phyloP scores from a whole-genome alignment of 192 early-diverging fungal genomes.

The Mortierella antarctica region DNA sequence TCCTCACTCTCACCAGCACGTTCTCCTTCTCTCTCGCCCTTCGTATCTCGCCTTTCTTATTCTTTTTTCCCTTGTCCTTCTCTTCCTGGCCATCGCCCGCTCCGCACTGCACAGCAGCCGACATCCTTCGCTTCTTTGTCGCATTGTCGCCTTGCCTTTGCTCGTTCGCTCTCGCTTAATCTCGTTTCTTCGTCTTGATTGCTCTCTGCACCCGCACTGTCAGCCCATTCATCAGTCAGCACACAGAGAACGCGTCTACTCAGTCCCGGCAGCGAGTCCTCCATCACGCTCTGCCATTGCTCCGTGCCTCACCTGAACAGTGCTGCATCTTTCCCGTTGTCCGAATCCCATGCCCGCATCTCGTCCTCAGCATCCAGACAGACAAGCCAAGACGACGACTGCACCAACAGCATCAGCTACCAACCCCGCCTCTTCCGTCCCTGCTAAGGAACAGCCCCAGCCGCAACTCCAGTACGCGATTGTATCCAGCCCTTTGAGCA shows the following conservation, averaged over 20 bases:
- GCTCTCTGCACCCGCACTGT: no score
- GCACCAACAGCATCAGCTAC: not conserved
- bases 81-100: not conserved
- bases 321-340: not conserved
- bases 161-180: not conserved
- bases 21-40: not conserved
- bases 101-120: not conserved
- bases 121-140: no score
- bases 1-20: not conserved
- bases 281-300: no score
- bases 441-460: conserved; percentile 9
- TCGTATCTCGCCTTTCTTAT: not conserved
- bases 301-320: no score
- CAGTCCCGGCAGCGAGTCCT: no score
- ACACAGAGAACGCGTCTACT: no score
- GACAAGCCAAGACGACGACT: conserved; percentile 20
- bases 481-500: conserved; percentile 41
- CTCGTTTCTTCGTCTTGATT: not conserved
- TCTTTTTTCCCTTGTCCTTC: not conserved
- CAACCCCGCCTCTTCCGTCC: not conserved
- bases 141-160: no score
- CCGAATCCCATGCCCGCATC: conserved; percentile 39
- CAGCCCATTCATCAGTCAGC: no score
- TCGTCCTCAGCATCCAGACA: conserved; percentile 27
- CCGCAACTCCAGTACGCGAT: conserved; percentile 15